Conservation (phyloP, 2,329 filamentous ascomycete genomes). For the Ophiobolus disseminans region DNA sequence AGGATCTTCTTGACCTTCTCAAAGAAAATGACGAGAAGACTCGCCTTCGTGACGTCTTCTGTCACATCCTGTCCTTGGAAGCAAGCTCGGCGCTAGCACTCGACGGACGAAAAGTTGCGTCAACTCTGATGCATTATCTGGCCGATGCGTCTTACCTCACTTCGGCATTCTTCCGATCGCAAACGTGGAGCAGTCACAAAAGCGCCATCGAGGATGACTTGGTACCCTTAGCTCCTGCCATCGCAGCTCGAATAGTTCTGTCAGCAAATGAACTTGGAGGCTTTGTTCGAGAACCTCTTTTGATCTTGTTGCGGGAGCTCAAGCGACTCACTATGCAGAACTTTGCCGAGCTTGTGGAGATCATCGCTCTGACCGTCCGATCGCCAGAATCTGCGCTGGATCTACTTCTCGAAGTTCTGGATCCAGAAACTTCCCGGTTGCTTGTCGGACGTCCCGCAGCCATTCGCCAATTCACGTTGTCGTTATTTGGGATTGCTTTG, state of each 20-base stretch:
- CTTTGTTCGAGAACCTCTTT: conserved; percentile 38
- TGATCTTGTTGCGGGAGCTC: conserved; percentile 31
- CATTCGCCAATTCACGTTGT: conserved; percentile 41
- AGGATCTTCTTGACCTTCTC: conserved; percentile 28
- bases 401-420: conserved; percentile 43
- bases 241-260: conserved; percentile 29
- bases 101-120: conserved; percentile 7
- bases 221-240: conserved; percentile 13
- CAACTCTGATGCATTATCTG: conserved; percentile 21
- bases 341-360: conserved; percentile 42
- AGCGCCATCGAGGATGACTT: conserved; percentile 20
- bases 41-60: conserved; percentile 18
- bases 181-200: conserved; percentile 24
- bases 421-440: conserved; percentile 40
- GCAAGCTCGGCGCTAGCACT: conserved; percentile 8
- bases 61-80: conserved; percentile 15
- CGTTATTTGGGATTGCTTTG: conserved; percentile 48
- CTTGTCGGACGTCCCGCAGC: conserved; percentile 32
- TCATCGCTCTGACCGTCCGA: conserved; percentile 40
- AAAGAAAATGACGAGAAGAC: conserved; percentile 22
- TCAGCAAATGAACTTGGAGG: conserved; percentile 30
- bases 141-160: conserved; percentile 22
- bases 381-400: conserved; percentile 43
- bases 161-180: conserved; percentile 21
- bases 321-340: conserved; percentile 29